A percentile compares a stretch with the other conserved stretches of the same genome.
phyloP scores from a whole-genome alignment of 2,329 filamentous ascomycete genomes.

The Cryphonectria carpinicola region DNA sequence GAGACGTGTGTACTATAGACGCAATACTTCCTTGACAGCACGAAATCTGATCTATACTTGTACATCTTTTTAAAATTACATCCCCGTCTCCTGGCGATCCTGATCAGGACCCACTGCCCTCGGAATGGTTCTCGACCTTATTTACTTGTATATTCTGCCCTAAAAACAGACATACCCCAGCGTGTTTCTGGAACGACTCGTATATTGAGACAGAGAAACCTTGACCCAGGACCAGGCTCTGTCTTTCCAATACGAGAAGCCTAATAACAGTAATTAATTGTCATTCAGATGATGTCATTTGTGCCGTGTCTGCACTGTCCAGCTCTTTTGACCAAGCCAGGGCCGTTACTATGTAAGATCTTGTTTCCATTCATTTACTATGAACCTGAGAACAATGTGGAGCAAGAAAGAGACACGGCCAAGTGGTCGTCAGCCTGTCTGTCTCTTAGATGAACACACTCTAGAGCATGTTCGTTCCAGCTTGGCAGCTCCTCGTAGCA shows the following conservation, averaged over 20 bases:
- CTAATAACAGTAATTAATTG: background rate
- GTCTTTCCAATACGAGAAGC: background rate
- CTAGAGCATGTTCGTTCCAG: background rate
- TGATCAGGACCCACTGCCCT: background rate
- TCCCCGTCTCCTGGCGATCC: background rate
- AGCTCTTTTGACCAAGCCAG: background rate
- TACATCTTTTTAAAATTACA: background rate
- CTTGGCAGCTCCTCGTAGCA: background rate
- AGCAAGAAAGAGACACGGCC: background rate
- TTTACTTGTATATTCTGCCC: background rate
- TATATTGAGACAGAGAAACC: background rate
- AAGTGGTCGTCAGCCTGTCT: background rate
- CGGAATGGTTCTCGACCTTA: background rate
- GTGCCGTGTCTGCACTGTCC: background rate
- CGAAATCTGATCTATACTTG: background rate
- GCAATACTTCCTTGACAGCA: background rate
- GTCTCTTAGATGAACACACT: background rate
- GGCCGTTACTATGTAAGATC: background rate
- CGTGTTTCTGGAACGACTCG: background rate
- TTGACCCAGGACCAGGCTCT: background rate
- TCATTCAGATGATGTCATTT: slow-evolving; percentile 3
- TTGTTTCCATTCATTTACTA: background rate
- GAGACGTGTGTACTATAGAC: background rate
- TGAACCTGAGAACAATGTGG: background rate
- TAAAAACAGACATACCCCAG: background rate